Base-by-base conservation (phyloP, 768 basidiomycete genomes). In the Macrolepiota albuminosa region DNA sequence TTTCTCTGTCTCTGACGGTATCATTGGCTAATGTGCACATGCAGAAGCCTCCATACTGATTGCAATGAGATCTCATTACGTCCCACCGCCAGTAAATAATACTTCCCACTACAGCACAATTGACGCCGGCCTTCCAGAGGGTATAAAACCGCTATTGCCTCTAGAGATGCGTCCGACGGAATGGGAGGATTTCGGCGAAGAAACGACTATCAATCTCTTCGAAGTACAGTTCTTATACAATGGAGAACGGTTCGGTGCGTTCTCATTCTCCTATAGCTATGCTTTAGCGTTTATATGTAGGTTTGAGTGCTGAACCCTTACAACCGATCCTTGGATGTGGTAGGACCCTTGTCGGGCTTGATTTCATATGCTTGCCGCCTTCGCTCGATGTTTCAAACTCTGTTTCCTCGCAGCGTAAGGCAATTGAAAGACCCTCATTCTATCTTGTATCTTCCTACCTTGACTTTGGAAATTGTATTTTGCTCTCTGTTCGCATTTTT, bases 401-500 rank as follows among this genome's bases (percentile, higher is more conserved):
- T 31, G 51, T 61, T 51, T 56, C 49, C 45, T 67, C 64, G 16
- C 65, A 62, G 37, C 60, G 55, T 59, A 57, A 61, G 63, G 39
- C 45, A 58, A 60, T 61, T 21, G 75, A 69, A 57, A 72, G 52
- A 26, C 72, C 65, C 26, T 73, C 60, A 43, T 69, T 84, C 10
- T 83, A 81, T 63, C 69, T 91, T 6, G 75, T 80, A 10, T 76
- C 79, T 24, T 80, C 76, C 53, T 83, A 78, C 61, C 69, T 87
- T n/a, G 80, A 89, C 59, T 84, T 86, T 51, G 79, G 78, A 50
- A 80, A 86, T 60, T 86, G 88, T 89, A 69, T 62, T 82, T 62
- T 40, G 57, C 37, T 48, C 31, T 31, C 50, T 58, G 21, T 56
- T 6, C 0, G 14, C 29, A 33, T n/a, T 14, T 18, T 53, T 6